A percentile compares a stretch with the other conserved stretches of the same genome.
Evolutionary conservation across 805 yeast species (phyloP).

Genomic region (Teunomyces aglyptinius): DNA sequence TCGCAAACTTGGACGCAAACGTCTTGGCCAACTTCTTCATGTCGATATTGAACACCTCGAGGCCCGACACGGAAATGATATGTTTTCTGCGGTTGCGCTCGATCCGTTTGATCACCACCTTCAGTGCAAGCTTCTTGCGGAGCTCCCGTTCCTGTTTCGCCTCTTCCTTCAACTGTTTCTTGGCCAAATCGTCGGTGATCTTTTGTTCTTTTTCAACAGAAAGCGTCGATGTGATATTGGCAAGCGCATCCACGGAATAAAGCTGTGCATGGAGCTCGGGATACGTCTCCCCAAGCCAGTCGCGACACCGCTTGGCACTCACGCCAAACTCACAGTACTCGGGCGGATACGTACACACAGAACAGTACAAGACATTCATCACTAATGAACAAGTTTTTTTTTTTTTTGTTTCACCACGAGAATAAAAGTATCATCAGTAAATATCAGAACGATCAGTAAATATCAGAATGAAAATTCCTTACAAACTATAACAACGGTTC

Average conservation of each 20-base stretch:
- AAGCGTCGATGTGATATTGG: slow-evolving; percentile 57
- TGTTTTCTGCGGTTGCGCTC: slow-evolving; percentile 89
- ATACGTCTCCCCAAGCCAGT: slow-evolving; percentile 68
- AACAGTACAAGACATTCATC: slow-evolving; percentile 59
- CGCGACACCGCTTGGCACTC: slow-evolving; percentile 74
- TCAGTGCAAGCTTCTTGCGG: slow-evolving; percentile 73
- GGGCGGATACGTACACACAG: slow-evolving; percentile 79
- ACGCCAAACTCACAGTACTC: slow-evolving; percentile 93
- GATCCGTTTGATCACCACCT: slow-evolving; percentile 78
- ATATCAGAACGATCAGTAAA: too few species aligned
- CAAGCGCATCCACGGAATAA: slow-evolving; percentile 60
- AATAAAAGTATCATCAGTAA: too few species aligned
- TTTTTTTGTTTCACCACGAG: too few species aligned
- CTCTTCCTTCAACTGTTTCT: slow-evolving; percentile 82
- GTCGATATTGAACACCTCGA: slow-evolving; percentile 86
- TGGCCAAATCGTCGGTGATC: slow-evolving; percentile 76
- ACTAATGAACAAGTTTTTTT: not conserved
- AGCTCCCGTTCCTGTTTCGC: slow-evolving; percentile 81
- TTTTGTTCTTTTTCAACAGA: slow-evolving; percentile 78
- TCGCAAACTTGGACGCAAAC: slow-evolving; percentile 91
- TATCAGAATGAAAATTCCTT: too few species aligned
- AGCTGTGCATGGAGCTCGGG: slow-evolving; percentile 54
- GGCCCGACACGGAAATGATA: slow-evolving; percentile 80
- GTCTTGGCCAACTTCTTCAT: slow-evolving; percentile 88
- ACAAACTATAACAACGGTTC: too few species aligned